phyloP scores from a whole-genome alignment of 2,329 filamentous ascomycete genomes.

The Xylariaceae sp. region DNA sequence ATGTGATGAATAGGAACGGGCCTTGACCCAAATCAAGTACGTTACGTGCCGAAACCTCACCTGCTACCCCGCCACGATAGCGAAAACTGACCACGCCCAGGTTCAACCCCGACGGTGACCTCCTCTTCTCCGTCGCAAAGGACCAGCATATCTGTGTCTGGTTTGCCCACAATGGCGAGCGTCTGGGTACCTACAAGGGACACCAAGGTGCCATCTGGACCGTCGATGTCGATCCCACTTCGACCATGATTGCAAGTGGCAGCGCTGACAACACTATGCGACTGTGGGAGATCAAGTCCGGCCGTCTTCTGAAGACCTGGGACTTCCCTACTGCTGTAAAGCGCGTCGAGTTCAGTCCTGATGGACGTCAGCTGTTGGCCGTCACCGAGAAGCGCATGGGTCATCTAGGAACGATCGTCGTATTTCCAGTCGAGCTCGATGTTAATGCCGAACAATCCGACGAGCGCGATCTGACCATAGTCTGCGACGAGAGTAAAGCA shows the following conservation, averaged over 20 bases:
- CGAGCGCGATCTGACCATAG: conserved; percentile 80
- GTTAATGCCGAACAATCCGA: conserved; percentile 77
- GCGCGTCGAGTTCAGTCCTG: conserved; percentile 94
- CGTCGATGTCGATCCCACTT: conserved; percentile 91
- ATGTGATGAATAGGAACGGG: conserved; percentile 63
- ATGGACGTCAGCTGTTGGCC: conserved; percentile 83
- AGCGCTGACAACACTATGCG: conserved; percentile 98
- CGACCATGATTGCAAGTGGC: conserved; percentile 86
- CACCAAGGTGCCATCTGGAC: conserved; percentile 99
- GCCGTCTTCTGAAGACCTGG: conserved; percentile 93
- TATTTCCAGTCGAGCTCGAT: conserved; percentile 84
- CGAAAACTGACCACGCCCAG: conserved; percentile 35
- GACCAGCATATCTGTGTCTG: conserved; percentile 96
- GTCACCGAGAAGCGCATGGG: conserved; percentile 99
- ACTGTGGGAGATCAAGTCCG: conserved; percentile 92
- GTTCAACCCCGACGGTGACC: conserved; percentile 92
- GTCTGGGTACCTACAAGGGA: conserved; percentile 92
- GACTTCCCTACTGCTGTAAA: conserved; percentile 97
- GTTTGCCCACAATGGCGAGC: conserved; percentile 97
- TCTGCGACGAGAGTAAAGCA: conserved; percentile 93
- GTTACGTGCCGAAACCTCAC: conserved; percentile 17
- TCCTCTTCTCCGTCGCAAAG: conserved; percentile 93
- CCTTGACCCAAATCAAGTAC: conserved; percentile 89
- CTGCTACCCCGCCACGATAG: background rate
- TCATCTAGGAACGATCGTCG: conserved; percentile 88